phyloP scores from a whole-genome alignment of 2,329 filamentous ascomycete genomes.

The Boeremia exigua region DNA sequence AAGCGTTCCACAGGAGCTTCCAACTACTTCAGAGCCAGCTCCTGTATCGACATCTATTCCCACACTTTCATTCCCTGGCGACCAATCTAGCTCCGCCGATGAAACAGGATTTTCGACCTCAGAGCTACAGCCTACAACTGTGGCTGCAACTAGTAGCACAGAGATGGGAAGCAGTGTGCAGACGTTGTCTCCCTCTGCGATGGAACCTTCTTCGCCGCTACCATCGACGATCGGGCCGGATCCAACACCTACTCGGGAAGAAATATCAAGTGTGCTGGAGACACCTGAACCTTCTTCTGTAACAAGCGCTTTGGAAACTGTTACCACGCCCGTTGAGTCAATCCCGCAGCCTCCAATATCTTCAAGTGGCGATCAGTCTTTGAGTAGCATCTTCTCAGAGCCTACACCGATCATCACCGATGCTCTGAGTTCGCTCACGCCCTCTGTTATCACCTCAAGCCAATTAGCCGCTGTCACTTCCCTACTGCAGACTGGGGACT shows the following conservation, averaged over 20 bases:
- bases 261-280: neutral
- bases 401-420: neutral
- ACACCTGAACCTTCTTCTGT: neutral
- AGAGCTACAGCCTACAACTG: neutral
- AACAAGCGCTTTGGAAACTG: neutral
- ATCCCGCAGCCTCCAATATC: neutral
- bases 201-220: neutral
- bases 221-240: neutral
- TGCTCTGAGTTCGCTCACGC: neutral
- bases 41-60: neutral
- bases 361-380: neutral
- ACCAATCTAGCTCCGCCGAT: neutral
- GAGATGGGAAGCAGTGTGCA: neutral
- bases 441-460: neutral
- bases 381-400: neutral
- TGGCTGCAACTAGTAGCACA: neutral
- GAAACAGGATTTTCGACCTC: neutral
- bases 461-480: neutral
- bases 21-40: too few relatives aligned
- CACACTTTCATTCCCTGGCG: neutral
- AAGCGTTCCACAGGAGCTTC: neutral
- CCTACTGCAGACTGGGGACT: neutral
- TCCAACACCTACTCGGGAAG: neutral
- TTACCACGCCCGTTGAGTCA: neutral
- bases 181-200: neutral